Base-by-base conservation (phyloP, 225 moss, liverwort and hornwort species). In the Marchantia polymorpha region DNA sequence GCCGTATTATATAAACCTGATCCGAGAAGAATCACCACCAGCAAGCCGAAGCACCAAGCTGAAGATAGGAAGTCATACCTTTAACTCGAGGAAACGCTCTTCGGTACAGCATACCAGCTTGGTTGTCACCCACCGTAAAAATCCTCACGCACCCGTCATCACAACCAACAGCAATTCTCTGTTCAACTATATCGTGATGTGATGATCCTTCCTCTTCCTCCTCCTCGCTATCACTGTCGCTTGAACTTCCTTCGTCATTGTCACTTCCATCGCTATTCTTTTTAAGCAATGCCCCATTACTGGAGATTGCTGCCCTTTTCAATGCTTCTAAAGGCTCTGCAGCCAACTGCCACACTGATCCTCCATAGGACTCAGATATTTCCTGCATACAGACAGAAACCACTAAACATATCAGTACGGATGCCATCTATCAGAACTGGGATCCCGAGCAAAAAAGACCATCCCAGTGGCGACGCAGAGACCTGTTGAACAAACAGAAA, bases 341-440 rank as follows among this genome's bases (percentile, higher is more conserved):
- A 56, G 89, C 90, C 82, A 99, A 76, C 80, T 99, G 95, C 99
- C 99, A 99, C 22, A 99, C 89, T 46, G 99, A 92, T 53, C 99
- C 99, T 77, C 99, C 99, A 86, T 90, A 83, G 4, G 99, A 99
- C 81, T 90, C 90, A 66, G 91, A 90, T 30, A 88, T 84, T 73
- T 86, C 93, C 97, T 97, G 93, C 55, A 79, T 10, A 69, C 11
- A 22, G 16, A 27, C 68, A 82, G 73, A 46, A 65, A 19, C 10
- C 8, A 52, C 61, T 27, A 25, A 25, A 7, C 13, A 30, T 25
- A 66, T 29, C 23, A 10, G 27, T 72, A 70, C 52, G 10, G 14
- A 66, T 29, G 5, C 39, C 39, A 39, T 39, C 3, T 39, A 39
- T 39, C 39, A 5, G 39, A 39, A 39, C 39, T 14, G 12, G 29